A percentile compares a stretch with the other conserved stretches of the same genome.
Conservation (phyloP, 352 stramenopile species). For the Globisporangium emineosum region DNA sequence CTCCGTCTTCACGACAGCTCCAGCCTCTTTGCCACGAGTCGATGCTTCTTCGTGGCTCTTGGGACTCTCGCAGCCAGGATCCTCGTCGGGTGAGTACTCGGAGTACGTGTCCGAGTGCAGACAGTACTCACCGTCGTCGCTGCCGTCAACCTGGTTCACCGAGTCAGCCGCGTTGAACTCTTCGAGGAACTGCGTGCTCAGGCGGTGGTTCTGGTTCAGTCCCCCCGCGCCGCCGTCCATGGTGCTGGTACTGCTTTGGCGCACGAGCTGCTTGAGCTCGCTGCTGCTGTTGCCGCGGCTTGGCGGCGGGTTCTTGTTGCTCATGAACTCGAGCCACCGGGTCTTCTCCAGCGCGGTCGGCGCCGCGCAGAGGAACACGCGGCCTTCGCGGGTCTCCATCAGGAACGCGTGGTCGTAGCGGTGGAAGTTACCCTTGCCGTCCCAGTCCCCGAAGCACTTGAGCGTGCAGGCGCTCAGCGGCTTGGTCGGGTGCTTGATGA, state of each 20-base stretch:
- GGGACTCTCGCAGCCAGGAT: slow-evolving; percentile 6
- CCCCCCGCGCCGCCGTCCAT: not conserved
- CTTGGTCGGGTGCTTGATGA: slow-evolving; percentile 42
- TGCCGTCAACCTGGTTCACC: not conserved
- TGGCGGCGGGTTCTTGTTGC: slow-evolving; percentile 3
- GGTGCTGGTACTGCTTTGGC: not conserved
- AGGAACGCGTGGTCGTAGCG: slow-evolving; percentile 68
- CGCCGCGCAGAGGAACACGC: slow-evolving; percentile 74
- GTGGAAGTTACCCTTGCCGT: slow-evolving; percentile 74
- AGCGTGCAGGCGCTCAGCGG: slow-evolving; percentile 55
- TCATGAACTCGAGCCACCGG: slow-evolving; percentile 69
- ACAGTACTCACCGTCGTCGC: not conserved
- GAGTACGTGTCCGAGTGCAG: slow-evolving; percentile 9
- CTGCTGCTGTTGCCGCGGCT: not conserved
- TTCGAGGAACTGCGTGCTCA: slow-evolving; percentile 15
- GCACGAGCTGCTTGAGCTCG: slow-evolving; percentile 1
- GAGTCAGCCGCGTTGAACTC: not conserved
- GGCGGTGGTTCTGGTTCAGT: slow-evolving; percentile 1
- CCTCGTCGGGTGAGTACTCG: slow-evolving; percentile 6
- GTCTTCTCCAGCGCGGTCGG: slow-evolving; percentile 43
- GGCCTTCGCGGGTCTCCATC: slow-evolving; percentile 70
- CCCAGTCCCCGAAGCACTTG: slow-evolving; percentile 75
- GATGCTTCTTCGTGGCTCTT: not conserved
- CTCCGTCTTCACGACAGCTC: not conserved
- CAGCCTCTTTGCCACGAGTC: not conserved